A percentile compares a stretch with the other conserved stretches of the same genome.
Conservation (phyloP, 768 basidiomycete species). For the Calocybe cyanea region DNA sequence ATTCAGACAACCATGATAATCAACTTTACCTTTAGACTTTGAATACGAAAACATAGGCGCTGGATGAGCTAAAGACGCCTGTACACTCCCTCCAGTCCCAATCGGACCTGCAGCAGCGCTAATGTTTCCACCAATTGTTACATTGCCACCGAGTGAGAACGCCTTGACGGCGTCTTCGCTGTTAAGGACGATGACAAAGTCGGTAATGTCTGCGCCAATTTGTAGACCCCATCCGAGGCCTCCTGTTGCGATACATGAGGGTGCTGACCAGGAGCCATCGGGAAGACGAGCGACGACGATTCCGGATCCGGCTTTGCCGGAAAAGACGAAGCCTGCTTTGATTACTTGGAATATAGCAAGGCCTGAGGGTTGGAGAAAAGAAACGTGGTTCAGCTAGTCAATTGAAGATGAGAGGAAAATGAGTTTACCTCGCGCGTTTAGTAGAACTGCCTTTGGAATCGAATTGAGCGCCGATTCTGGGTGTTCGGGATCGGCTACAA, state of each 20-base stretch:
- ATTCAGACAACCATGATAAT: too few species aligned
- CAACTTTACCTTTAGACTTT: constrained; percentile 77
- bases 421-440: constrained; percentile 78
- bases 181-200: constrained; percentile 97
- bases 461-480: constrained; percentile 91
- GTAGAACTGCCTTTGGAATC: constrained; percentile 89
- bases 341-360: constrained; percentile 93
- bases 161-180: constrained; percentile 93
- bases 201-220: constrained; percentile 91
- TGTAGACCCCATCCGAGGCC: constrained; percentile 95
- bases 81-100: constrained; percentile 89
- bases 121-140: constrained; percentile 90
- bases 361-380: constrained; percentile 55
- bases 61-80: constrained; percentile 85
- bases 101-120: constrained; percentile 88
- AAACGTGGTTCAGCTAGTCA: neutral
- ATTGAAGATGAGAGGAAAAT: neutral
- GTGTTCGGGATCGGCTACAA: constrained; percentile 78
- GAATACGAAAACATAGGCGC: constrained; percentile 98
- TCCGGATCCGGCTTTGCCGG: constrained; percentile 91
- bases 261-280: constrained; percentile 96
- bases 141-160: constrained; percentile 93
- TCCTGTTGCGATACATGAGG: constrained; percentile 94
- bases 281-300: constrained; percentile 89
- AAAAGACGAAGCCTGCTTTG: constrained; percentile 93